These are phyloP conservation scores for Fusarium equiseti DNA, from an alignment of 2,329 filamentous ascomycete species.

Conservation along the genomic window DNA sequence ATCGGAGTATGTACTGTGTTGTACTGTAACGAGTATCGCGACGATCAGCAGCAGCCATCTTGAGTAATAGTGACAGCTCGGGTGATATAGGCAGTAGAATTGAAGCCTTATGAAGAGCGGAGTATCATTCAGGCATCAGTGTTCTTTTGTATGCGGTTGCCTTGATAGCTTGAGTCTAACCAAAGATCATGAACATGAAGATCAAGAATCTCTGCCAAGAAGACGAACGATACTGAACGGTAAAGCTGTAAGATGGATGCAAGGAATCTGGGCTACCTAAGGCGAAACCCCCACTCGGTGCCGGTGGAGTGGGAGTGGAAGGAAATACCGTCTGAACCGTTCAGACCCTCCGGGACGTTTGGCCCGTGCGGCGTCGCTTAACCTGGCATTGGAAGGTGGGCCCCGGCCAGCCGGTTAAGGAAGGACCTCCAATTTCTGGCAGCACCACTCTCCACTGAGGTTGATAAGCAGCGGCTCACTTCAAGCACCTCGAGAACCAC, in stretches of 20 bases:
- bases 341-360: slow-evolving; percentile 9
- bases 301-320: slow-evolving; percentile 4
- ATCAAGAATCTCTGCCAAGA: neutral
- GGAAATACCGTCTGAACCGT: slow-evolving; percentile 6
- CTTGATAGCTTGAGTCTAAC: neutral
- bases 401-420: slow-evolving; percentile 23
- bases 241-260: slow-evolving; percentile 2
- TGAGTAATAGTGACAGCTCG: slow-evolving; percentile 1
- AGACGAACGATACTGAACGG: neutral
- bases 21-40: neutral
- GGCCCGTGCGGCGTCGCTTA: slow-evolving; percentile 15
- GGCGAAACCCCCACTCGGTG: slow-evolving; percentile 7
- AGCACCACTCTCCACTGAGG: slow-evolving; percentile 1
- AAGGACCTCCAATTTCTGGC: slow-evolving; percentile 20
- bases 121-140: neutral
- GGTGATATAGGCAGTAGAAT: slow-evolving; percentile 13
- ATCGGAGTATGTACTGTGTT: neutral
- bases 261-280: neutral
- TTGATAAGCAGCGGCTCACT: neutral
- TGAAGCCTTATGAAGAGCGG: neutral
- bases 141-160: neutral
- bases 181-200: neutral
- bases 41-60: slow-evolving; percentile 22
- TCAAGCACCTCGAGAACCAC: neutral
- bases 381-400: slow-evolving; percentile 16